Percentiles rank a stretch among this genome's conserved stretches.
Conservation (phyloP, 1,284 basidiomycete genomes). For the Ganoderma sp. region DNA sequence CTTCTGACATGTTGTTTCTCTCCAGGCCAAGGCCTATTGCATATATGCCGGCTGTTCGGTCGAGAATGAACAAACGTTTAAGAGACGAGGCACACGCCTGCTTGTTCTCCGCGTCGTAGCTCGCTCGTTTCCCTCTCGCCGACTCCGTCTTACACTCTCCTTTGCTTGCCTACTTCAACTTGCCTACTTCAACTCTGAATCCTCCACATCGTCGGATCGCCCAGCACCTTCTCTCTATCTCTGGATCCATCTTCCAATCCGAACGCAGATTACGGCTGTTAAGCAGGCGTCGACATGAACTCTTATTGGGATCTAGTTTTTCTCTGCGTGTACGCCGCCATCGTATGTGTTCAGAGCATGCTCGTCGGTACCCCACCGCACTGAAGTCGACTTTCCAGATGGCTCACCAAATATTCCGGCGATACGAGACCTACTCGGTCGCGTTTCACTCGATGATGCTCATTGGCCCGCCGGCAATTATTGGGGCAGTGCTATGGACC, state of each 20-base stretch:
- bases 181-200: background rate
- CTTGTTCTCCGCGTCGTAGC: background rate
- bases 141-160: background rate
- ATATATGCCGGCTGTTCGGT: background rate
- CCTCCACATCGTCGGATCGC: background rate
- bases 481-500: background rate
- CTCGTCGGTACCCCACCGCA: background rate
- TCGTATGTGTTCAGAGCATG: background rate
- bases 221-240: background rate
- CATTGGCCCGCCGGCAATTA: slow-evolving; percentile 19
- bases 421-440: slow-evolving; percentile 27
- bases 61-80: background rate
- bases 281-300: background rate
- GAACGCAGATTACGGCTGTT: background rate
- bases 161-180: background rate
- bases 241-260: background rate
- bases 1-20: background rate
- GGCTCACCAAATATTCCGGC: slow-evolving; percentile 30
- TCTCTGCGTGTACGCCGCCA: background rate
- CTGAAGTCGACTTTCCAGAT: slow-evolving; percentile 13
- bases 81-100: background rate
- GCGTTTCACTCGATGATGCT: slow-evolving; percentile 24
- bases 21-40: background rate
- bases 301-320: background rate
- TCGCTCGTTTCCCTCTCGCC: background rate